Base-by-base conservation (phyloP, 1,284 basidiomycete genomes). In the Austropuccinia psidii region DNA sequence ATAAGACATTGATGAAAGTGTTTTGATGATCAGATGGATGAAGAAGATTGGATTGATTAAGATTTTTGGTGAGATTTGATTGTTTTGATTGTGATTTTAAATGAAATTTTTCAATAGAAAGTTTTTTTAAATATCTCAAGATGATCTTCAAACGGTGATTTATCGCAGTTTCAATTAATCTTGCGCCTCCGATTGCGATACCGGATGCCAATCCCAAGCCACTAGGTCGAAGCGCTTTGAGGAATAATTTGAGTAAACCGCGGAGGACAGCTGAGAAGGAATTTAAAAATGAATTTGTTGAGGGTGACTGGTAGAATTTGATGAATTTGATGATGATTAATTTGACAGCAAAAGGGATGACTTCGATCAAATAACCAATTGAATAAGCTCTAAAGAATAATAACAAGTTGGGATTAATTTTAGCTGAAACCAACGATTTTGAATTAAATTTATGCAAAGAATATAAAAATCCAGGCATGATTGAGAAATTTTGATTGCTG, bases 341-440 rank as follows among this genome's bases (percentile, higher is more conserved):
- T 33, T 43, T 41, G 21, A 69, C 54, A 27, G 58, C 13, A 19
- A 27, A 24, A 13, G 67, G 67, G 50, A 49, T 33, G 50, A 69
- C 54, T 45, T 69, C 54, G 1, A 31, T 58, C 4, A 39, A 35
- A 47, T 69, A 69, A 31, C 67, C 67, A 24, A 69, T 69, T 41
- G 55, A n/a, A 45, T 69, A 69, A 13, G 52, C 39, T 57, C 67
- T 35, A 19, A 69, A 27, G 67, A 69, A 69, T n/a, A 43, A 37
- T 39, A 37, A 41, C 52, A 39, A 43, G 21, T 41, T 57, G 19
- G 54, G 29, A 31, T 57, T 57, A n/a, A n/a, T n/a, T n/a, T n/a
- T n/a, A n/a, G n/a, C n/a, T n/a, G n/a, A n/a, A n/a, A n/a, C n/a
- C n/a, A n/a, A n/a, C n/a, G n/a, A n/a, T n/a, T n/a, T n/a, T n/a